Evolutionary conservation across 2,329 filamentous ascomycete genomes (phyloP).

Genomic region (Claviceps purpurea): DNA sequence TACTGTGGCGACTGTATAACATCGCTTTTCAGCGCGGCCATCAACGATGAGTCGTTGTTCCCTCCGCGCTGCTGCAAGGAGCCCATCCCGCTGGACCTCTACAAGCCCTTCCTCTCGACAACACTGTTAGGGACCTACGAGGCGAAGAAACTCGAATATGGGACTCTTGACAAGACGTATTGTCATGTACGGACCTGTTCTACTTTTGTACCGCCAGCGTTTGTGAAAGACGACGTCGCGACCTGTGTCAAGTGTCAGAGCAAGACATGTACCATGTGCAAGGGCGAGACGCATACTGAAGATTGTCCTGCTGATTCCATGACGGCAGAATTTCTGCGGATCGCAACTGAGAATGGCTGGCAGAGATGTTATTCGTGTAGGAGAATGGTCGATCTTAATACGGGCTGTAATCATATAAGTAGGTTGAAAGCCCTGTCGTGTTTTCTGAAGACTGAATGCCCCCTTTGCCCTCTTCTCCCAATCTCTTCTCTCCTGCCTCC

Average conservation of each 20-base stretch:
- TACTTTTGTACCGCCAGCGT: conserved; percentile 27
- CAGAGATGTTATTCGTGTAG: conserved; percentile 34
- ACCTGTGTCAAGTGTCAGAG: conserved; percentile 27
- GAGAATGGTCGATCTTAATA: conserved; percentile 32
- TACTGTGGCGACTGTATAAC: conserved; percentile 39
- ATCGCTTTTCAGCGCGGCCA: conserved; percentile 27
- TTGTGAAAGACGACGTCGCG: conserved; percentile 21
- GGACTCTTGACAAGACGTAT: conserved; percentile 34
- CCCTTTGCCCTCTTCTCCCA: neutral
- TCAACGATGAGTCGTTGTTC: conserved; percentile 37
- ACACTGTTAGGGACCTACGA: conserved; percentile 23
- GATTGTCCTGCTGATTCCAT: conserved; percentile 34
- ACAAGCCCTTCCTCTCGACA: conserved; percentile 21
- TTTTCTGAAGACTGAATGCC: neutral
- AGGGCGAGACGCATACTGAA: conserved; percentile 26
- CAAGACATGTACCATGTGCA: conserved; percentile 39
- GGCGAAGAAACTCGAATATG: conserved; percentile 34
- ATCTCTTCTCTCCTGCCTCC: neutral
- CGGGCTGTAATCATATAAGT: conserved; percentile 47
- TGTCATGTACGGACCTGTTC: conserved; percentile 32
- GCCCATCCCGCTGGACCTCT: conserved; percentile 23
- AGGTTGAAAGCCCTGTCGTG: no score
- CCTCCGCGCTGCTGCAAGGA: conserved; percentile 40
- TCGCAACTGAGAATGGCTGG: conserved; percentile 34
- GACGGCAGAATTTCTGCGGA: conserved; percentile 23